These are phyloP conservation scores for Torrubiella hemipterigena DNA, from an alignment of 2,329 filamentous ascomycete species.

Conservation along the genomic window DNA sequence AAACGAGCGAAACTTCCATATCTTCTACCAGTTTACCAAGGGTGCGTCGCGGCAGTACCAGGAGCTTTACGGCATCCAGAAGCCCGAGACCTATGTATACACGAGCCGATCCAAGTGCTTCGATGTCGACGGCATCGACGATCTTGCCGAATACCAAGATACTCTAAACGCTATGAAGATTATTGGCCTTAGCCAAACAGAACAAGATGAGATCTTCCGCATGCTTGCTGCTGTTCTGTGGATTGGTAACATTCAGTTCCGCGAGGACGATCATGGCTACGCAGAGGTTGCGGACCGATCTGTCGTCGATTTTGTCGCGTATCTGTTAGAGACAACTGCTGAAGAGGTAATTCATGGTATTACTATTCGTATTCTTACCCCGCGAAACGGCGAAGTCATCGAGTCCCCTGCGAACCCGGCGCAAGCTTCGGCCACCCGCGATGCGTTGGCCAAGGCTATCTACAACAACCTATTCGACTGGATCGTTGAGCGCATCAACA, in stretches of 20 bases:
- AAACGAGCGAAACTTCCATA: conserved; percentile 97
- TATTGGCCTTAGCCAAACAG: conserved; percentile 75
- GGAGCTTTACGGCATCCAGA: conserved; percentile 80
- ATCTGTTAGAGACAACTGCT: conserved; percentile 78
- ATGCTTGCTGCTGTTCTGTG: conserved; percentile 87
- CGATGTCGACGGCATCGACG: conserved; percentile 89
- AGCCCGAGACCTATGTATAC: conserved; percentile 85
- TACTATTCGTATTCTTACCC: conserved; percentile 74
- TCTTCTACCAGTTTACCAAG: conserved; percentile 98
- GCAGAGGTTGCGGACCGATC: conserved; percentile 79
- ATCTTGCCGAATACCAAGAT: conserved; percentile 77
- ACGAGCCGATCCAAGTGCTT: conserved; percentile 91
- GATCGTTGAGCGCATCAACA: conserved; percentile 90
- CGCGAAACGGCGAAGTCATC: conserved; percentile 53
- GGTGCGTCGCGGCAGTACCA: conserved; percentile 79
- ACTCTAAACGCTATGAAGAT: conserved; percentile 90
- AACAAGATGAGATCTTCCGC: conserved; percentile 94
- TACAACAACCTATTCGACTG: conserved; percentile 98
- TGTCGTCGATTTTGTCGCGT: conserved; percentile 88
- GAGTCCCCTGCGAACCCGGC: conserved; percentile 73
- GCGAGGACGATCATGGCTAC: conserved; percentile 80
- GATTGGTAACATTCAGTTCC: conserved; percentile 88
- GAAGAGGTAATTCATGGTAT: conserved; percentile 74
- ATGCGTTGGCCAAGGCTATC: conserved; percentile 88
- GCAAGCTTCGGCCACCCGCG: conserved; percentile 76